phyloP scores from a whole-genome alignment of 164 flowering plant species.

The Macadamia integrifolia region DNA sequence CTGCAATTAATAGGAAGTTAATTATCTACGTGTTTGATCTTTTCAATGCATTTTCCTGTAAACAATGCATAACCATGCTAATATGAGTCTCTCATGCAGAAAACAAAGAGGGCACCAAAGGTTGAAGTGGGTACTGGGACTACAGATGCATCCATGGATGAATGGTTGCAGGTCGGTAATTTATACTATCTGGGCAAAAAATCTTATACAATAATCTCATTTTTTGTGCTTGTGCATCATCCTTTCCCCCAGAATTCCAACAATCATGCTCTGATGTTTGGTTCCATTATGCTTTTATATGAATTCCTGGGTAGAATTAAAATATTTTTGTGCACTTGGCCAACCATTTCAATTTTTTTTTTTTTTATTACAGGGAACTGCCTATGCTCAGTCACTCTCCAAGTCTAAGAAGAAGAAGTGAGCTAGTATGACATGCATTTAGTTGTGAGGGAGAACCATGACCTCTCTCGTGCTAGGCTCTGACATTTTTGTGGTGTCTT shows the following conservation, averaged over 20 bases:
- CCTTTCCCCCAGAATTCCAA: background rate
- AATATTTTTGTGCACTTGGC: background rate
- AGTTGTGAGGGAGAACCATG: conserved; percentile 3
- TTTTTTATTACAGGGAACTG: conserved; percentile 58
- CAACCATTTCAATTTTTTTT: background rate
- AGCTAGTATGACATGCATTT: background rate
- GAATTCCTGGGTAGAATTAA: background rate
- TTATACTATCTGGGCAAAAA: background rate
- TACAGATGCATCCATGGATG: conserved; percentile 76
- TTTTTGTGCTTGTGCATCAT: background rate
- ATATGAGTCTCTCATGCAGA: conserved; percentile 28
- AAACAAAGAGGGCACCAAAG: conserved; percentile 83
- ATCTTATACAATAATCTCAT: background rate
- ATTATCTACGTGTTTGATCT: too few species aligned
- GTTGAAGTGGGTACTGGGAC: conserved; percentile 88
- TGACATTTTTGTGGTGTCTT: conserved; percentile 8
- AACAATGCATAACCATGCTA: background rate
- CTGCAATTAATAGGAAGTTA: background rate
- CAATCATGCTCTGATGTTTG: background rate
- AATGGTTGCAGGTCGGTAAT: conserved; percentile 80
- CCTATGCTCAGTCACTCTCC: conserved; percentile 56
- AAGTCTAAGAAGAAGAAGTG: conserved; percentile 78
- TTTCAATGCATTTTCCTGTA: background rate
- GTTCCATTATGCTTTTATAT: background rate
- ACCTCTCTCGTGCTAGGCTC: conserved; percentile 17